Base-by-base conservation (phyloP, 2,329 filamentous ascomycete species). In the Neopestalotiopsis rosae region DNA sequence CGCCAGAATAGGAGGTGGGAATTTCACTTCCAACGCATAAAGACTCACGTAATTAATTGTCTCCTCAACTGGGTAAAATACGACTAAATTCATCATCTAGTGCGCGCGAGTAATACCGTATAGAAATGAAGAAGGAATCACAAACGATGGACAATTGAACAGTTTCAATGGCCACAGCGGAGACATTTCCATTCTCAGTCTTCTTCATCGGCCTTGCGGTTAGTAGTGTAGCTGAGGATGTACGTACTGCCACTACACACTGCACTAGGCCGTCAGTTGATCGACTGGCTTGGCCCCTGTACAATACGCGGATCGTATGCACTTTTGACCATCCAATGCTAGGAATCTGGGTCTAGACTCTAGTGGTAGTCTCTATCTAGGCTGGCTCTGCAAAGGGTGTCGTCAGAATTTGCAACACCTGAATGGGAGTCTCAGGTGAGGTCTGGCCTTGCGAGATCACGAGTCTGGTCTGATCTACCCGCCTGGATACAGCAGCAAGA, bases 261-360 rank as follows among this genome's bases (percentile, higher is more conserved):
- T 52, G 45, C 45, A 10, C 45, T 62, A 30, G 59, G 32, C 59
- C 59, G 17, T 62, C 59, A 34, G 32, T 62, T 62, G 59, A 62
- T 62, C 32, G 59, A 62, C 59, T 40, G 34, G 59, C 59, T 40
- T 62, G 59, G 34, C 30, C 59, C 30, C 59, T 40, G 30, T 17
- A 30, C 28, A 34, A 40, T 62, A 17, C 59, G 59, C 34, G 20
- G 59, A 38, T 62, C 59, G 34, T 42, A 17, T 62, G 59, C 59
- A 62, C 59, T 62, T 34, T 20, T 38, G n/a, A 30, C 57, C 57
- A 52, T 17, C 45, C 45, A 17, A 20, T 17, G 45, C 45, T 20
- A 17, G 17, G 45, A 20, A 52, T 52, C 30, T 34, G 13, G 57
- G 57, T 59, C 57, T 59, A 59, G 57, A 59, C 57, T 59, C 45